Percentiles rank a stretch among this genome's conserved stretches.
Evolutionary conservation across 495 filamentous ascomycete genomes (phyloP).

Genomic region (Lasiosphaeria hispida): DNA sequence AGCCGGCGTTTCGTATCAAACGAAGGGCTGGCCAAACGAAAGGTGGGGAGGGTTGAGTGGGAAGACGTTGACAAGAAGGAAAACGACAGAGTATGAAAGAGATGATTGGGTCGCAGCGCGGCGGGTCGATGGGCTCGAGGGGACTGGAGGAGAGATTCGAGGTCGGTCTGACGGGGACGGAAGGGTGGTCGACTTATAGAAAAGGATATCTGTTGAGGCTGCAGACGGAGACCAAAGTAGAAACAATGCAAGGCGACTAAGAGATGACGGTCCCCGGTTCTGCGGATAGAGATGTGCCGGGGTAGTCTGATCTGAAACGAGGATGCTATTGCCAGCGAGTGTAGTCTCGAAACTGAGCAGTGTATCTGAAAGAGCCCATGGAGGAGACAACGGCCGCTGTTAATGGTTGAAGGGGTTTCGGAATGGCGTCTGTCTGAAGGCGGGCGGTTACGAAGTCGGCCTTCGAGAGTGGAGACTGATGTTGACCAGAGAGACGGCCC

Average conservation of each 20-base stretch:
- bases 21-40: slow-evolving; percentile 38
- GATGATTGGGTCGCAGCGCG: slow-evolving; percentile 26
- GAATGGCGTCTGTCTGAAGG: slow-evolving; percentile 51
- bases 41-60: slow-evolving; percentile 28
- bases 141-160: slow-evolving; percentile 30
- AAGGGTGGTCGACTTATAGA: slow-evolving; percentile 34
- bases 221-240: slow-evolving; percentile 20
- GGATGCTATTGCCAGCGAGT: slow-evolving; percentile 36
- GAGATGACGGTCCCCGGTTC: slow-evolving; percentile 14
- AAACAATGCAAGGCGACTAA: slow-evolving; percentile 19
- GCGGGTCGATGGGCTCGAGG: slow-evolving; percentile 30
- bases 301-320: slow-evolving; percentile 44
- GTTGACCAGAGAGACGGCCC: slow-evolving; percentile 17
- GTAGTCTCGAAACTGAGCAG: slow-evolving; percentile 45
- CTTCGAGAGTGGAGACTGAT: slow-evolving; percentile 22
- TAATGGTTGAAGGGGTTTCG: slow-evolving; percentile 45
- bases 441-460: slow-evolving; percentile 46
- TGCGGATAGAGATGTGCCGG: slow-evolving; percentile 19
- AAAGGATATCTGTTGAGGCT: slow-evolving; percentile 14
- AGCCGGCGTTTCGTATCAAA: slow-evolving; percentile 44
- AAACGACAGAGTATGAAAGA: slow-evolving; percentile 32
- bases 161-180: slow-evolving; percentile 23
- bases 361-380: slow-evolving; percentile 48
- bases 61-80: slow-evolving; percentile 24
- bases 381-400: slow-evolving; percentile 39